Evolutionary conservation across 257 asterid genomes (phyloP), one percentile per base, ranked within the genome.

Genomic region (Petrea volubilis): DNA sequence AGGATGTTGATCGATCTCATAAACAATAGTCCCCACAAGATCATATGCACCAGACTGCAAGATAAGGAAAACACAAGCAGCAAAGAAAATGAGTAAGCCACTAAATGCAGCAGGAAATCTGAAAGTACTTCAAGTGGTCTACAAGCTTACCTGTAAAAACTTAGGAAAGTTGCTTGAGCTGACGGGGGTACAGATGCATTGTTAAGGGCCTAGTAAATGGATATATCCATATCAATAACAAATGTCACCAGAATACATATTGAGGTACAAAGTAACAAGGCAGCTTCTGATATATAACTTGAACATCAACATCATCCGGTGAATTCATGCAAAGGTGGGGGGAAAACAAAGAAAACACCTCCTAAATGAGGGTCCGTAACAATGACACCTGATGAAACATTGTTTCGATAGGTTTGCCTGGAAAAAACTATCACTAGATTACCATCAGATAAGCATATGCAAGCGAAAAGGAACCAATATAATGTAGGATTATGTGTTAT

Each of bases 141-240:
- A 47, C 20, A 24, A 70, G 36, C 72, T 78, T 79, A 92, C 99
- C 94, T 95, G 98, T 74, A 95, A 84, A 83, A 95, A 95, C 90
- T 95, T 95, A 96, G 97, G 80, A 88, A 92, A 24, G 98, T 71
- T 60, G 99, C 97, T 83, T 95, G 99, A 60, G 89, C 83, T 14
- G 90, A 88, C 77, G 93, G 85, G 34, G 98, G 98, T 69, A 95
- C 97, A 50, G 97, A 83, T 56, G 98, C 96, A 44, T 90, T 92
- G 80, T 83, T 90, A 52, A 90, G 92, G 50, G 84, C 80, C 99
- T 95, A 69, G 73, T 55, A 68, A 62, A 79, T 51, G 29, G 6
- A 41, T 53, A 77, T 23, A 57, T 8, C 15, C 46, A 40, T 33
- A 60, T 73, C 29, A 74, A 75, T 98, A 90, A 90, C 50, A 86